A percentile compares a stretch with the other conserved stretches of the same genome.
These are phyloP conservation scores for Naumovozyma castellii DNA, from an alignment of 805 yeast genomes.

Conservation along the genomic window DNA sequence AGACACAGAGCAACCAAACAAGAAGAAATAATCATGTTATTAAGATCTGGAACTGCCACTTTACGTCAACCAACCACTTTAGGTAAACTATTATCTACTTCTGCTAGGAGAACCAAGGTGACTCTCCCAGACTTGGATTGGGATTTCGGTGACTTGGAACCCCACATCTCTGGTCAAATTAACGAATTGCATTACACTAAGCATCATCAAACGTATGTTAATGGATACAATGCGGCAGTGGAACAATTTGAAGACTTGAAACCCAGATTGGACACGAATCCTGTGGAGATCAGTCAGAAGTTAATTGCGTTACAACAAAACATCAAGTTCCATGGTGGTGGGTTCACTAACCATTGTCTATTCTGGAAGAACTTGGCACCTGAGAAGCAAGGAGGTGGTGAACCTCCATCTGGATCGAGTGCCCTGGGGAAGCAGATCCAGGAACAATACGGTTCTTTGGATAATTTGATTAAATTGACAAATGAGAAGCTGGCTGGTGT, in stretches of 20 bases:
- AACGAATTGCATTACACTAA: constrained; percentile 80
- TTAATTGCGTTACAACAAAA: constrained; percentile 49
- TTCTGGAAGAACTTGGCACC: constrained; percentile 90
- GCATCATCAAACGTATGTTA: constrained; percentile 89
- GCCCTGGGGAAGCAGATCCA: constrained; percentile 49
- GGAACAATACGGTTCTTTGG: constrained; percentile 63
- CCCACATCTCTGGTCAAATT: constrained; percentile 75
- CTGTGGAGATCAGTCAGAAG: constrained; percentile 35
- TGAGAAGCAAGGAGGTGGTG: constrained; percentile 65
- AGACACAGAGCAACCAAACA: no score
- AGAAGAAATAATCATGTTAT: neutral
- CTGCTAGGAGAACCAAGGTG: constrained; percentile 46
- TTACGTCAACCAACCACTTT: neutral
- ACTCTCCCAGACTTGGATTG: constrained; percentile 74
- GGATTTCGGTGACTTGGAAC: constrained; percentile 81
- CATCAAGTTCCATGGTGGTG: constrained; percentile 90
- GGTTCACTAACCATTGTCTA: constrained; percentile 73
- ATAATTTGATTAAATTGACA: constrained; percentile 51
- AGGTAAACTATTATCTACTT: neutral
- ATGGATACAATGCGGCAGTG: constrained; percentile 68
- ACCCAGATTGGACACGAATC: constrained; percentile 46
- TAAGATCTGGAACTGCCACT: constrained; percentile 3
- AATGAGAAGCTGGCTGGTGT: constrained; percentile 72
- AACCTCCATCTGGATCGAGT: constrained; percentile 37
- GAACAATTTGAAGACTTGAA: constrained; percentile 66